Evolutionary conservation across 108 stramenopile species (phyloP).

Genomic region (Nitzschia sp.): DNA sequence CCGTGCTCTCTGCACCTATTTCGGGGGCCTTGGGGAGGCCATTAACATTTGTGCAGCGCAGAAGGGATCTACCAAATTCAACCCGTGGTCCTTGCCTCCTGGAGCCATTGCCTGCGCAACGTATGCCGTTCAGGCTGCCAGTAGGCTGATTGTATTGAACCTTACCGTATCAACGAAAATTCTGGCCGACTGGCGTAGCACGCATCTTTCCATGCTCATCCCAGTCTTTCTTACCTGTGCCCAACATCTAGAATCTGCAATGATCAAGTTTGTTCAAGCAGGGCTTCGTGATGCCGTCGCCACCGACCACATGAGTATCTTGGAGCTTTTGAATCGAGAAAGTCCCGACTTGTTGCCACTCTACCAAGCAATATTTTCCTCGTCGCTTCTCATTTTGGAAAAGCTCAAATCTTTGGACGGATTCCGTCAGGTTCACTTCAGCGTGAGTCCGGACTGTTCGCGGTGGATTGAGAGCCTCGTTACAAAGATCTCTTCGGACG

Average conservation of each 20-base stretch:
- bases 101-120: constrained; percentile 30
- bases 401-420: constrained; percentile 15
- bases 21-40: constrained; percentile 52
- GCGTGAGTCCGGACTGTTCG: background rate
- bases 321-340: constrained; percentile 6
- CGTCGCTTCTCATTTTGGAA: constrained; percentile 8
- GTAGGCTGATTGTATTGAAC: constrained; percentile 24
- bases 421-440: background rate
- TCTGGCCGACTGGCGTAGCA: constrained; percentile 20
- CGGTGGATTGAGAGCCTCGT: background rate
- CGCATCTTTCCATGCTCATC: constrained; percentile 35
- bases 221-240: constrained; percentile 36
- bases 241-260: constrained; percentile 26
- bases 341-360: constrained; percentile 22
- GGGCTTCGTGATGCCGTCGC: background rate
- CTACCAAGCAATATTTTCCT: constrained; percentile 4
- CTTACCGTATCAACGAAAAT: constrained; percentile 1
- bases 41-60: constrained; percentile 14
- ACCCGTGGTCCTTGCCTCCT: constrained; percentile 47
- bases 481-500: background rate
- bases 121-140: constrained; percentile 35
- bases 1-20: constrained; percentile 46
- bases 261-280: constrained; percentile 20
- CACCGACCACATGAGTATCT: background rate
- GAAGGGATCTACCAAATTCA: background rate